phyloP scores from a whole-genome alignment of 805 yeast genomes.

The Metschnikowia reukaufii region DNA sequence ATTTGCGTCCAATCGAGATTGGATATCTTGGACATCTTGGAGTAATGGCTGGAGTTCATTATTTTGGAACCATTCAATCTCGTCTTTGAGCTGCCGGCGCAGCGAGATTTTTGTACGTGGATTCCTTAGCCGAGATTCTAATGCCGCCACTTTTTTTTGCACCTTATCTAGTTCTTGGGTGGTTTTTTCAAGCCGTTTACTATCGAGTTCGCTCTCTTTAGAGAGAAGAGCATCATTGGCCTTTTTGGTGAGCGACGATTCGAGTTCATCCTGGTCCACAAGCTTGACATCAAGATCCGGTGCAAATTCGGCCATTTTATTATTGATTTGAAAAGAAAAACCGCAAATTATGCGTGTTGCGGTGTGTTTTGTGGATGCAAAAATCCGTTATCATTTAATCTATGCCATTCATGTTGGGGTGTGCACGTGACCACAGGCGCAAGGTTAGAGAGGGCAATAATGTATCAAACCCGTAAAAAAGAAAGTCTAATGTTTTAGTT shows the following conservation, averaged over 20 bases:
- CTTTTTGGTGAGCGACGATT: slow-evolving; percentile 62
- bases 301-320: background rate
- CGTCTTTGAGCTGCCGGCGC: slow-evolving; percentile 51
- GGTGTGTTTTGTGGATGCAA: too few relatives aligned
- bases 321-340: too few relatives aligned
- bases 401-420: too few relatives aligned
- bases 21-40: slow-evolving; percentile 60
- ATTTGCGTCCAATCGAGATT: slow-evolving; percentile 33
- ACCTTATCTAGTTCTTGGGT: slow-evolving; percentile 46
- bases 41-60: slow-evolving; percentile 54
- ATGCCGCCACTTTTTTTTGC: slow-evolving; percentile 40
- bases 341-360: too few relatives aligned
- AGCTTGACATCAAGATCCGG: slow-evolving; percentile 31
- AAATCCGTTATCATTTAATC: too few relatives aligned
- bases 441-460: too few relatives aligned
- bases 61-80: slow-evolving; percentile 50
- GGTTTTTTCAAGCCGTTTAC: slow-evolving; percentile 71
- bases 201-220: slow-evolving; percentile 72
- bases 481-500: too few relatives aligned
- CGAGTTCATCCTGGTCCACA: slow-evolving; percentile 81
- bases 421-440: too few relatives aligned
- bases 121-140: slow-evolving; percentile 50
- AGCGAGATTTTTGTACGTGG: slow-evolving; percentile 66
- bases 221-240: slow-evolving; percentile 63
- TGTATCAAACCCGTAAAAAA: too few relatives aligned